phyloP scores from a whole-genome alignment of 306 rosid genomes.

The Quercus engelmannii region DNA sequence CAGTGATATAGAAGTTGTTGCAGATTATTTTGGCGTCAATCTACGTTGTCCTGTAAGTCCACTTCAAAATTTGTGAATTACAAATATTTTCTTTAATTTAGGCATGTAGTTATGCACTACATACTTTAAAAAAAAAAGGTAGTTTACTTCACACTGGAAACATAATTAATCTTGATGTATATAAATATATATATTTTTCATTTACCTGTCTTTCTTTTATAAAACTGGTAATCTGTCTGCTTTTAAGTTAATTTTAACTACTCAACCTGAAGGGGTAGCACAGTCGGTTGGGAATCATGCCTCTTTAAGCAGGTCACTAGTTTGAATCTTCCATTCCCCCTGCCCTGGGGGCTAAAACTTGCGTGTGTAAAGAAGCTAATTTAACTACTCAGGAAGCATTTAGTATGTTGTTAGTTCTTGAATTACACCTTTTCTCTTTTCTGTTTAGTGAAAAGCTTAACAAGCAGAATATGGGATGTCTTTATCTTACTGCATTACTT shows the following conservation, averaged over 20 bases:
- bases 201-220: neutral
- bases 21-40: constrained; percentile 76
- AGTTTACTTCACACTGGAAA: neutral
- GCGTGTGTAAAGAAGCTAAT: neutral
- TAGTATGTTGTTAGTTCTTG: neutral
- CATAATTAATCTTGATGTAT: neutral
- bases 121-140: no score
- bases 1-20: constrained; percentile 96
- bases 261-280: no score
- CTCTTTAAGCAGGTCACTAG: no score
- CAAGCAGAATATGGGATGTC: neutral
- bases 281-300: no score
- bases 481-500: neutral
- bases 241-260: no score
- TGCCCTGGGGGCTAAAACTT: no score
- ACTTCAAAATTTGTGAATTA: neutral
- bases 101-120: neutral
- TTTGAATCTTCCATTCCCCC: no score
- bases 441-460: neutral
- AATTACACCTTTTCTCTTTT: neutral
- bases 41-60: constrained; percentile 94
- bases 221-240: neutral
- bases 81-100: neutral
- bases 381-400: neutral
- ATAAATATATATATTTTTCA: neutral